Conservation (phyloP, 2,329 filamentous ascomycete species). For the Diaporthe sp. region DNA sequence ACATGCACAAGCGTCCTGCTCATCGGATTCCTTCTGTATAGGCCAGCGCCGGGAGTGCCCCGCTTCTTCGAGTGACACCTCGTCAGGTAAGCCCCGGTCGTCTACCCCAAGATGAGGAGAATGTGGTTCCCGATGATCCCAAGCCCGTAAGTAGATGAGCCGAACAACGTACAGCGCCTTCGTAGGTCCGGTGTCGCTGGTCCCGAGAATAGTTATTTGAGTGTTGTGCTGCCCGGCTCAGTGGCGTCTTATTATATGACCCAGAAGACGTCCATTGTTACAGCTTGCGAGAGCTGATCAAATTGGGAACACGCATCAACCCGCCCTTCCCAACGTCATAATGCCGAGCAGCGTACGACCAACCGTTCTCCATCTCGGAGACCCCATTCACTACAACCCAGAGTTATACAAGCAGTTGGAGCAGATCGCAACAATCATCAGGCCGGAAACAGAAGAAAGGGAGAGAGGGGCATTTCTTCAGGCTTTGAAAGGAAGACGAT, state of each 20-base stretch:
- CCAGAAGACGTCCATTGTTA: neutral
- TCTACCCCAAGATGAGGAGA: neutral
- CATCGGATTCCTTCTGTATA: neutral
- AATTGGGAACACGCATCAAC: neutral
- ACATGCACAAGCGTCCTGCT: slow-evolving; percentile 8
- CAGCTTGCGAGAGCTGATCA: neutral
- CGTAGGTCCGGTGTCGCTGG: neutral
- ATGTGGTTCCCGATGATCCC: neutral
- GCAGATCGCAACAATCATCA: slow-evolving; percentile 50
- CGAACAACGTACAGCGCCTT: neutral
- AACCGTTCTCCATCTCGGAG: slow-evolving; percentile 51
- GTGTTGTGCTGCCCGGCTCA: neutral
- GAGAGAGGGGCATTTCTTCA: slow-evolving; percentile 55
- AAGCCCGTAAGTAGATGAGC: neutral
- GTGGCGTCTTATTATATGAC: neutral
- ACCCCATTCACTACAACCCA: slow-evolving; percentile 50
- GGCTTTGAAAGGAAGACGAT: slow-evolving; percentile 54
- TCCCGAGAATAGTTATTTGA: neutral
- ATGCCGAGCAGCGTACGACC: slow-evolving; percentile 41
- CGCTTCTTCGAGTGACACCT: neutral
- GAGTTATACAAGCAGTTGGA: slow-evolving; percentile 51
- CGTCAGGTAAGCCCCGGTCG: neutral
- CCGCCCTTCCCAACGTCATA: neutral
- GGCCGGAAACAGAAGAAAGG: slow-evolving; percentile 54
- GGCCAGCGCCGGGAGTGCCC: neutral